phyloP scores from a whole-genome alignment of 257 asterid genomes.

The Petunia secreta region DNA sequence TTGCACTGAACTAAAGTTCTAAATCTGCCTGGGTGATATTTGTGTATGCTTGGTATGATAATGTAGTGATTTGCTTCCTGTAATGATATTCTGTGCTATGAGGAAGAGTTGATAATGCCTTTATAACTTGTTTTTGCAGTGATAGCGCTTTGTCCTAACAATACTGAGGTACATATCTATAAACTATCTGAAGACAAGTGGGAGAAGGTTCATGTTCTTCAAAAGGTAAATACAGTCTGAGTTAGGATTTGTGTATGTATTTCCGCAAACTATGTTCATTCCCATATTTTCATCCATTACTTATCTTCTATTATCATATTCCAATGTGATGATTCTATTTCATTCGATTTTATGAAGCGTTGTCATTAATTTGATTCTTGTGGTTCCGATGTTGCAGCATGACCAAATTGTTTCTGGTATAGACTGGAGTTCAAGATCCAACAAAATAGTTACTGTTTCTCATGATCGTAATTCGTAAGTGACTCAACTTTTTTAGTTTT shows the following conservation, averaged over 20 bases:
- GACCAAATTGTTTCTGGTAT: constrained; percentile 98
- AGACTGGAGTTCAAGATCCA: constrained; percentile 85
- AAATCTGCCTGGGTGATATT: not conserved
- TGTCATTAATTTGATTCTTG: constrained; percentile 29
- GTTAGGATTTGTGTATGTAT: not conserved
- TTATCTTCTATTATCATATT: not conserved
- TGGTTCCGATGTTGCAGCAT: constrained; percentile 64
- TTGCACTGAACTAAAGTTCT: not conserved
- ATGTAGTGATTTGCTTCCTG: not conserved
- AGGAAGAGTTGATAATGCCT: constrained; percentile 28
- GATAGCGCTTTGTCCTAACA: constrained; percentile 93
- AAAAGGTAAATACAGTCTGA: constrained; percentile 57
- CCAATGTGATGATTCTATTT: not conserved
- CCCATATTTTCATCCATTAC: not conserved
- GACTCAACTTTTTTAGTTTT: constrained; percentile 25
- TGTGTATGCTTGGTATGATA: not conserved
- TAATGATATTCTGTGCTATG: constrained; percentile 20
- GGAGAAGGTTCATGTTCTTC: constrained; percentile 97
- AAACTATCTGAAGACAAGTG: constrained; percentile 75
- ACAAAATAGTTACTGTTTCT: constrained; percentile 92
- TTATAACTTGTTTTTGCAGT: constrained; percentile 46
- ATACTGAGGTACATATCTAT: constrained; percentile 85
- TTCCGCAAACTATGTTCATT: not conserved
- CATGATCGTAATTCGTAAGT: constrained; percentile 99
- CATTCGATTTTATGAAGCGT: not conserved